phyloP scores from a whole-genome alignment of 1,284 basidiomycete species.

The Xerocomus minutiporus region DNA sequence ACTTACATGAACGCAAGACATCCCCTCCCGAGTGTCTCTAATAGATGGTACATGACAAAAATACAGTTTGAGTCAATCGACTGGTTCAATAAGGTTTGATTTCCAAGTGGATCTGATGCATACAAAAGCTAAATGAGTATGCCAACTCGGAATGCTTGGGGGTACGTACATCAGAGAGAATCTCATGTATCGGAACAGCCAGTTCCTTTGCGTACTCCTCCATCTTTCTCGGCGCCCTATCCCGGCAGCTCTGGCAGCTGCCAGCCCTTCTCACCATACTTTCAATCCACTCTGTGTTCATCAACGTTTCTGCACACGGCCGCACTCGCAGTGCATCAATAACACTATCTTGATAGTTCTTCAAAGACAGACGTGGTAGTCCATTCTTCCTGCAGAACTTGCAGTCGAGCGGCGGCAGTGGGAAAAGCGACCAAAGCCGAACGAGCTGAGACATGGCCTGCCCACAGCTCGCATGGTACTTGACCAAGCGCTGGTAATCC shows the following conservation, averaged over 20 bases:
- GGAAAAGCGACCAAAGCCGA: conserved; percentile 30
- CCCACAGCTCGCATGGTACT: conserved; percentile 44
- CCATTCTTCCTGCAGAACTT: conserved; percentile 35
- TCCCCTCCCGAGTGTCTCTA: background rate
- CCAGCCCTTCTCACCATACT: conserved; percentile 29
- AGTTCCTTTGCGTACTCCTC: conserved; percentile 29
- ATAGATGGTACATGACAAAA: background rate
- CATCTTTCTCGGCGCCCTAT: conserved; percentile 31
- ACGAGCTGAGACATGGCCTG: conserved; percentile 35
- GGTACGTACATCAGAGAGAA: conserved; percentile 27
- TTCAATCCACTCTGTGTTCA: conserved; percentile 32
- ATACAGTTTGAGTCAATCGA: conserved; percentile 14
- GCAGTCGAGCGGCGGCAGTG: conserved; percentile 30
- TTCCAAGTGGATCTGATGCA: conserved; percentile 26
- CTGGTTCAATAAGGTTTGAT: conserved; percentile 28
- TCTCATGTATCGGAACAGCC: conserved; percentile 24
- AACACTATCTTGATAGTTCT: conserved; percentile 32
- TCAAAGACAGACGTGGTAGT: conserved; percentile 28
- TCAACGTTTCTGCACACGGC: conserved; percentile 29
- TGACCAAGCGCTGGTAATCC: conserved; percentile 41
- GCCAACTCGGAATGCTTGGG: background rate
- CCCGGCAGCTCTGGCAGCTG: conserved; percentile 26
- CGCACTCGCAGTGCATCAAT: conserved; percentile 30
- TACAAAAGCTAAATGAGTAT: background rate
- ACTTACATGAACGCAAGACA: conserved; percentile 6